A percentile compares a stretch with the other conserved stretches of the same genome.
These are phyloP conservation scores for Monosporascus sp. DNA, from an alignment of 2,329 filamentous ascomycete genomes.

Conservation along the genomic window DNA sequence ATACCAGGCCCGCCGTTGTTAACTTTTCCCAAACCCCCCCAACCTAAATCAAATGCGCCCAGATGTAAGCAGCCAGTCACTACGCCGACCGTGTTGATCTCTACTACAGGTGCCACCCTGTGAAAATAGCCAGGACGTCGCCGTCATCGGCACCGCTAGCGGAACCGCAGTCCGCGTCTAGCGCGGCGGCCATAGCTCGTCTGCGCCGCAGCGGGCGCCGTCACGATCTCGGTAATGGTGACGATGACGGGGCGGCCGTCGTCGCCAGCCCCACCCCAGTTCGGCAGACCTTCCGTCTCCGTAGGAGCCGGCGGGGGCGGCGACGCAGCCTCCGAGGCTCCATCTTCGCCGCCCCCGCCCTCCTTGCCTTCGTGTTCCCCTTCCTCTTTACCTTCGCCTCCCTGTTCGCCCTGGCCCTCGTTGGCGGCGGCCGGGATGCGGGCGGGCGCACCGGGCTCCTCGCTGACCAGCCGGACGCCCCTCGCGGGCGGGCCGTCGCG, in stretches of 20 bases:
- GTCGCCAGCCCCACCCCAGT: background rate
- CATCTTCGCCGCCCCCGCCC: background rate
- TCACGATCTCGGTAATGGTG: background rate
- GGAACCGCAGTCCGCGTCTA: no score
- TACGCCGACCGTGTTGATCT: no score
- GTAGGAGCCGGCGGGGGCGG: background rate
- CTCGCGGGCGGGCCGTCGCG: slow-evolving; percentile 41
- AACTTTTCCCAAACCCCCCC: no score
- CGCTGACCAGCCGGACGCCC: slow-evolving; percentile 29
- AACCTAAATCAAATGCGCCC: no score
- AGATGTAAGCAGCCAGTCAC: no score
- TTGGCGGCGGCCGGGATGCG: slow-evolving; percentile 19
- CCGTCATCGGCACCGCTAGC: no score
- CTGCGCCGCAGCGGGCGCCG: background rate
- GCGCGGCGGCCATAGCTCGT: background rate
- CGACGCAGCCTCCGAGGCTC: background rate
- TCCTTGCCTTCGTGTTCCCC: background rate
- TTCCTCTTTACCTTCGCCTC: background rate
- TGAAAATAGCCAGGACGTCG: no score
- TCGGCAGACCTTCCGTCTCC: background rate
- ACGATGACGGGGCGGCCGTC: background rate
- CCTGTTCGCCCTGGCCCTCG: background rate
- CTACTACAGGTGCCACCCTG: no score
- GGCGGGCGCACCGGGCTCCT: slow-evolving; percentile 15
- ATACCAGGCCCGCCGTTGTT: no score